Evolutionary conservation across 148 eudicot species (phyloP), one percentile per base, ranked within the genome.

Genomic region (Camellia sinensis): DNA sequence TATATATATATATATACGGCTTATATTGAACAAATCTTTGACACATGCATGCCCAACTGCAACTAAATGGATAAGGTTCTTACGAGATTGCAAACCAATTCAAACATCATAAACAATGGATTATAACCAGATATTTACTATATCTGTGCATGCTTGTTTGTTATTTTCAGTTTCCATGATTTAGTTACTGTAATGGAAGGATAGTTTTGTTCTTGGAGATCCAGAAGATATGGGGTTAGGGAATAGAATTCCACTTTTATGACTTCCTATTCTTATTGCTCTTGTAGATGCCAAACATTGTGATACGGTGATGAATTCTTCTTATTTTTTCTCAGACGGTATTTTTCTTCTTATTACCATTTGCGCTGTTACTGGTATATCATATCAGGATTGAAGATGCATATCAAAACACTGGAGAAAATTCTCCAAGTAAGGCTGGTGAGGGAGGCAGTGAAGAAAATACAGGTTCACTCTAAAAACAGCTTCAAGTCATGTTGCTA

Each of bases 341-440:
- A 67, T 12, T 19, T 68, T 9, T 45, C 54, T 46, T 22, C 48
- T 52, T 50, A 76, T 4, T 44, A 21, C 40, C 9, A 18, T 19
- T 21, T 41, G 59, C 54, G 71, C 54, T 21, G 62, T 81, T 29
- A 18, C 41, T 78, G 76, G 82, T 53, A 67, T 65, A 56, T n/a
- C 37, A 60, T 74, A 48, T 10, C 77, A 85, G 87, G 78, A 56
- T 57, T 6, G 66, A 85, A 63, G 78, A 70, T 40, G 52, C 48
- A 59, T 45, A 50, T 54, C 63, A 75, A 65, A 75, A 67, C 62
- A 69, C 21, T 14, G 61, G 57, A 69, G 75, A 72, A 48, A 79
- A 40, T 75, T 70, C 68, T 70, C 79, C 74, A 12, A 6, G 79
- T 52, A 67, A 63, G 61, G 78, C 74, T 71, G 76, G 64, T 82